Base-by-base conservation (phyloP, 225 moss, liverwort and hornwort species). In the Lunularia cruciata region DNA sequence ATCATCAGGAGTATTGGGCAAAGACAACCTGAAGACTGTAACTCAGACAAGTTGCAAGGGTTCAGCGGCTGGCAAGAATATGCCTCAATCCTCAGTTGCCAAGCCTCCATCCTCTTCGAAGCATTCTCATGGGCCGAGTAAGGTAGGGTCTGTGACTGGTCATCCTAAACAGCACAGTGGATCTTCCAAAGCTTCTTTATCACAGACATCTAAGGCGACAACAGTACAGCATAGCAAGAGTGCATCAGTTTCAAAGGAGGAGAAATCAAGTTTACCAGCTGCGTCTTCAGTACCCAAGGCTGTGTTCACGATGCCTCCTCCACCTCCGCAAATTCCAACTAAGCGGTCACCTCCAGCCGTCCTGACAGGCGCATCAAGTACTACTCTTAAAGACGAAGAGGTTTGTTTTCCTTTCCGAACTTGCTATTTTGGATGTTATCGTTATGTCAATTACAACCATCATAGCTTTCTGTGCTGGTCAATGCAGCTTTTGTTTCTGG, bases 381-480 rank as follows among this genome's bases (percentile, higher is more conserved):
- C 81, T 26, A 77, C 79, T 60, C 45, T 85, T 34, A 82, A 85
- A 35, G 85, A 85, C 56, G 85, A 85, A 46, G 85, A 85, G 85
- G 85, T 85, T 37, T 19, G 47, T 63, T 28, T 51, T 36, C 11
- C 3, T 25, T 25, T n/a, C n/a, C n/a, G n/a, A n/a, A n/a, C n/a
- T n/a, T n/a, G n/a, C n/a, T n/a, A n/a, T n/a, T n/a, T n/a, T n/a
- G n/a, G n/a, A n/a, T n/a, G n/a, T n/a, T n/a, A n/a, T n/a, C n/a
- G n/a, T n/a, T n/a, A n/a, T n/a, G n/a, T n/a, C n/a, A n/a, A n/a
- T n/a, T n/a, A n/a, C n/a, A n/a, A n/a, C n/a, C n/a, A n/a, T n/a
- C n/a, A n/a, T n/a, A n/a, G n/a, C n/a, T n/a, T n/a, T n/a, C n/a
- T n/a, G n/a, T n/a, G n/a, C n/a, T n/a, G n/a, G n/a, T n/a, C n/a